Evolutionary conservation across 2,329 filamentous ascomycete genomes (phyloP), one percentile per base, ranked within the genome.

Genomic region (Botryotinia globosa): DNA sequence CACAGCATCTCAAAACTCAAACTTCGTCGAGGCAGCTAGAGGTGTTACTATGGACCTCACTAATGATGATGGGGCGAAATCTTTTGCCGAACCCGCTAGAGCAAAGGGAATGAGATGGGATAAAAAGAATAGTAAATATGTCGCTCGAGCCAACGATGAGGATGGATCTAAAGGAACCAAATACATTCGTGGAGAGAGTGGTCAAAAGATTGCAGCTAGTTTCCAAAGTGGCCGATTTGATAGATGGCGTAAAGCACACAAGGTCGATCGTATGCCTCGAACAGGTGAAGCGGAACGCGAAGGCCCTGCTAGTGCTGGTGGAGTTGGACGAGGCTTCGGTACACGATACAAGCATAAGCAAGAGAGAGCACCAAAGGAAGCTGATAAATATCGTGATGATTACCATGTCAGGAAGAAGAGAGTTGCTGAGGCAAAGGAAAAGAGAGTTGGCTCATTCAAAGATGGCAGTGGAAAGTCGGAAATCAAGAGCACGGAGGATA

Each of bases 151-250:
- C 78, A 98, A 99, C 85, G 96, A 99, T 83, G 93, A 97, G 78
- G 97, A 99, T 83, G 96, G 96, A 56, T 97, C 89, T 78, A 91
- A 90, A 80, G 87, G 88, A 65, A 82, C 84, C 74, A 88, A 87
- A 80, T 91, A 98, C 84, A 91, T 98, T 72, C 88, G 89, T 75
- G 94, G 96, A 78, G 96, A 99, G 84, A 93, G 90, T 79, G 96
- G 96, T 71, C 93, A 95, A 85, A 98, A 98, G 85, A 98, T 99
- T 78, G 94, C 96, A 1, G 94, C 96, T 63, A 92, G 88, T 74
- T 98, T 99, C 88, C 91, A 95, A 80, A 94, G 91, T 82, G 96
- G 97, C 51, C 91, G 95, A 63, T 99, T 97, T 84, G 94, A 98
- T 81, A 89, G 88, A 76, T 99, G 96, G 97, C 92, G 91, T 82